Evolutionary conservation across 768 basidiomycete genomes (phyloP), one percentile per base, ranked within the genome.

Genomic region (Tricholoma sp.): DNA sequence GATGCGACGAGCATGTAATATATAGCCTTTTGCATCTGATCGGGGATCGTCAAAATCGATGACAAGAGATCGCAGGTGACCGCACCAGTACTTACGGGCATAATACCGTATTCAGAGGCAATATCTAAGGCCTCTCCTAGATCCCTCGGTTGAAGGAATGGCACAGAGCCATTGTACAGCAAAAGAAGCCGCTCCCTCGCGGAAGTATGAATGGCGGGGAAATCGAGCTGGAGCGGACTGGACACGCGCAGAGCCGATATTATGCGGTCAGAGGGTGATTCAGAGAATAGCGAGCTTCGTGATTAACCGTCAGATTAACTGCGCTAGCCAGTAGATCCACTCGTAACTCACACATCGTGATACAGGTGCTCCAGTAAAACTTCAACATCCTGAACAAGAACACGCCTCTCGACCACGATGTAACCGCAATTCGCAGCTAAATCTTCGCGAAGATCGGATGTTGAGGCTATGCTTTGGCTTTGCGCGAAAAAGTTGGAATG

Each of bases 361-460:
- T 89, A 89, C 29, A 89, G 64, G 69, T 87, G 80, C 57, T 77
- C 76, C n/a, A 89, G 70, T 50, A 90, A 67, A 1, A 72, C 74
- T 50, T 80, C 79, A 5, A 87, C 75, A 65, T 89, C 86, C 43
- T 67, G 64, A 16, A 72, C 68, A 37, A 63, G 66, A 50, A 81
- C 72, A 31, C 69, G 66, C 16, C 72, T 67, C 45, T 75, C 79
- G 41, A 81, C 63, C 47, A 63, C 54, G 49, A 68, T 54, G 45
- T 65, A 61, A 7, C 62, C 52, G 14, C 41, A 52, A 21, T 32
- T 58, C 29, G 19, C 27, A 21, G 19, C 64, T 43, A 16, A 29
- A 32, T 54, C 58, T 35, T 12, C 5, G 14, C 7, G 21, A 9
- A 58, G 34, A 43, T 54, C 57, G 37, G 39, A 5, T 10, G 10